Base-by-base conservation (phyloP, 2,329 filamentous ascomycete genomes). In the Penicillium sp. region DNA sequence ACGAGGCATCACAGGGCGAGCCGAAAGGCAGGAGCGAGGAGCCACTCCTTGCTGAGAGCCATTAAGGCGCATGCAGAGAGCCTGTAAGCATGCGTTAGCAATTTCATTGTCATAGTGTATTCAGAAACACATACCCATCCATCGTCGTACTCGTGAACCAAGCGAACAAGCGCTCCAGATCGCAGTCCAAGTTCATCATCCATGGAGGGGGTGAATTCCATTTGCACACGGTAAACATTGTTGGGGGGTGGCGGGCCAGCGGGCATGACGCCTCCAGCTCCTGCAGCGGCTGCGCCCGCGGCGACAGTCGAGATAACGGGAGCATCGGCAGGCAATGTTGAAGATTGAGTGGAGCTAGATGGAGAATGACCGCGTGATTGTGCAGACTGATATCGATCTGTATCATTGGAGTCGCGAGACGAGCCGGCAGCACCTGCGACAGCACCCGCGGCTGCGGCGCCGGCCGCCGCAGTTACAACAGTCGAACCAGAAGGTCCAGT, bases 131-230 rank as follows among this genome's bases (percentile, higher is more conserved):
- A 82, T 83, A 93, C 90, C 94, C 94, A 99, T 67, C 94, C 94
- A 75, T 99, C 94, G 70, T 99, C 94, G 67, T 97, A 99, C 75
- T 96, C 92, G 69, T 97, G 93, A 48, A 97, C 80, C 60, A 99
- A 79, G 60, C 93, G 84, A 47, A 97, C 90, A 45, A 99, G 80
- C 59, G 95, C 87, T 48, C 94, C 94, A 54, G 87, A 84, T 59
- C 79, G 83, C 41, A 99, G 81, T 59, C 85, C 89, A 67, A 99
- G 80, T 75, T 99, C 94, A 69, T 99, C 94, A 6, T 91, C 88
- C 81, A 97, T 87, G 3, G 89, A 93, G 26, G 94, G 92, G 71
- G 85, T 88, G 74, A 97, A 99, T 73, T 97, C 92, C 63, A 97
- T 84, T 72, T 97, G 90, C 32, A 97, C 90, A 59, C 94, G 90